Evolutionary conservation across 2,329 filamentous ascomycete genomes (phyloP), one percentile per base, ranked within the genome.

Genomic region (Massarina eburnea): DNA sequence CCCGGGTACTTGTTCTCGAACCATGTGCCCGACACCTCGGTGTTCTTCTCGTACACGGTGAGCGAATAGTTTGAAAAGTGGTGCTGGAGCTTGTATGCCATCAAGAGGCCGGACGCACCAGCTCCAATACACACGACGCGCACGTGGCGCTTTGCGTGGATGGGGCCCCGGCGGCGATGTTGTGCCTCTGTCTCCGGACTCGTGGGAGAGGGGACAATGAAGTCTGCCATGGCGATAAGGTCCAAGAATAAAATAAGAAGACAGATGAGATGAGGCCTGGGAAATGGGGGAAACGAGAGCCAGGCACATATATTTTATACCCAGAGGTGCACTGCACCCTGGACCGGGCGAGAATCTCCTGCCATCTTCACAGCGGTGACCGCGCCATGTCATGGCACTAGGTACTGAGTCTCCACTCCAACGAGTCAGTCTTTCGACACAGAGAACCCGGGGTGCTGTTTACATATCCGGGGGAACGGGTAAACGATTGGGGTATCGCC

Each of bases 1-100:
- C 70, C 68, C n/a, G 70, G 68, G 49, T 73, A 73, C 50, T 66
- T 64, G 58, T 80, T 80, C 57, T 80, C 77, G 33, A 62, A 76
- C 78, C 77, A 80, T 3, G 78, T 80, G 4, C 78, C 78, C 2
- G 69, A 67, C 1, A 79, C 61, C 33, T 73, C 71, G 1, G 62
- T 42, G 48, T 79, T 78, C 59, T 78, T 78, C 53, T 80, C 77
- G 47, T 75, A 79, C 3, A 78, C 59, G 8, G 61, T 61, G 41
- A 70, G 58, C 9, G 54, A 65, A 58, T 71, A 76, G 48, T 76
- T 73, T 9, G 56, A 55, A 43, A 79, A 76, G 26, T 72, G 68
- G 22, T 66, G 66, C 46, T 71, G 71, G 7, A 78, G 59, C 58
- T 79, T 79, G 66, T 78, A 77, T 14, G 75, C 75, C 54, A 77